Percentiles rank a stretch among this genome's conserved stretches.
Conservation (phyloP, 352 stramenopile genomes). For the Pythium dissimile region DNA sequence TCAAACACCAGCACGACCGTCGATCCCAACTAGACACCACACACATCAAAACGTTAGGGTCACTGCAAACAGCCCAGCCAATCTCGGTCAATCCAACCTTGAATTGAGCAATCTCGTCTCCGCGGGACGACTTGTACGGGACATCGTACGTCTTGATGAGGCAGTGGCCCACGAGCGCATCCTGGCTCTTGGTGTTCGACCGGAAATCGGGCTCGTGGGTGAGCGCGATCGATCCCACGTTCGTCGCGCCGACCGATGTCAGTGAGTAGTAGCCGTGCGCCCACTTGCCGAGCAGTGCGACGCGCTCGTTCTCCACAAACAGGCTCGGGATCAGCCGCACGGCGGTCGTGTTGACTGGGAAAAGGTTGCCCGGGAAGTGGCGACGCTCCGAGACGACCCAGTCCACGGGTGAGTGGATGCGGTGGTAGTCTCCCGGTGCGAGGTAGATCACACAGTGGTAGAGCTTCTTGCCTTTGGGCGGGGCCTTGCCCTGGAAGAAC, state of each 20-base stretch:
- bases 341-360: slow-evolving; percentile 70
- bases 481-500: slow-evolving; percentile 43
- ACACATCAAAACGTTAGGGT: not conserved
- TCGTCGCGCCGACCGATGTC: slow-evolving; percentile 80
- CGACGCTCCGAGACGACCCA: slow-evolving; percentile 70
- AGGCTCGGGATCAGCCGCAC: slow-evolving; percentile 68
- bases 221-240: slow-evolving; percentile 83
- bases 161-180: slow-evolving; percentile 48
- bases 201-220: slow-evolving; percentile 62
- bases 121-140: slow-evolving; percentile 35
- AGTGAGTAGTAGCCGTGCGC: slow-evolving; percentile 81
- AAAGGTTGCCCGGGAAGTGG: slow-evolving; percentile 82
- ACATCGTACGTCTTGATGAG: slow-evolving; percentile 44
- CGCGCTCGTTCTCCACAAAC: slow-evolving; percentile 84
- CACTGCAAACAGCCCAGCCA: not conserved
- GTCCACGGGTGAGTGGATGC: slow-evolving; percentile 80
- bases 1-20: slow-evolving; percentile 87
- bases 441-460: slow-evolving; percentile 84
- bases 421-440: slow-evolving; percentile 84
- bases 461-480: slow-evolving; percentile 57
- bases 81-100: slow-evolving; percentile 32
- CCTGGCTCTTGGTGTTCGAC: slow-evolving; percentile 60
- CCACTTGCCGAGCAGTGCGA: slow-evolving; percentile 70
- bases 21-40: slow-evolving; percentile 54
- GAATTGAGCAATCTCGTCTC: slow-evolving; percentile 79